Percentiles rank a stretch among this genome's conserved stretches.
phyloP scores from a whole-genome alignment of 1,139 yeast genomes.

The Debaryomycetaceae sp. region DNA sequence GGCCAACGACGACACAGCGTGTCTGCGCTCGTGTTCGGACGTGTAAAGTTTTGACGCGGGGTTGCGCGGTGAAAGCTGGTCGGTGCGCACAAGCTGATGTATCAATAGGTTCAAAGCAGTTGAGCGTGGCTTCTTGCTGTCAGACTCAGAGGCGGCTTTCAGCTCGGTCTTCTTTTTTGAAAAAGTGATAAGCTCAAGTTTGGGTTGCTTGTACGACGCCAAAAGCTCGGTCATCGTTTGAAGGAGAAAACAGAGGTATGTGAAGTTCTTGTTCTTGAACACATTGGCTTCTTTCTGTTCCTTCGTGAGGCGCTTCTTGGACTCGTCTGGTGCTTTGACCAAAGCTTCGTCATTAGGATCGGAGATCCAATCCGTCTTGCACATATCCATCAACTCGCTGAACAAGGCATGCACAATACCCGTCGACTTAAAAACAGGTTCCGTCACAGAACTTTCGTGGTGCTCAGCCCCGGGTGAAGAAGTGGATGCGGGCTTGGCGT shows the following conservation, averaged over 20 bases:
- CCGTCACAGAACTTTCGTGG: constrained; percentile 11
- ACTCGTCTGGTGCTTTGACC: constrained; percentile 12
- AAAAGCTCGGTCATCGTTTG: constrained; percentile 68
- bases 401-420: constrained; percentile 63
- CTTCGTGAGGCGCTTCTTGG: constrained; percentile 13
- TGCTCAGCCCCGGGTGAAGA: constrained; percentile 4
- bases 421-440: constrained; percentile 28
- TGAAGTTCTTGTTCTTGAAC: constrained; percentile 45
- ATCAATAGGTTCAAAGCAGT: constrained; percentile 74
- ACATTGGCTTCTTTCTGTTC: constrained; percentile 22
- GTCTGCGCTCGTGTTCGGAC: constrained; percentile 34
- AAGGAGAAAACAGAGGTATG: constrained; percentile 64
- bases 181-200: constrained; percentile 75
- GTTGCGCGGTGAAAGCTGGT: constrained; percentile 30
- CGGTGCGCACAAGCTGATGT: constrained; percentile 67
- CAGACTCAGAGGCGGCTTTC: constrained; percentile 23
- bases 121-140: constrained; percentile 50
- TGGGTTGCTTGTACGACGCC: constrained; percentile 75
- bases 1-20: constrained; percentile 48
- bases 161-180: constrained; percentile 47
- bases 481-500: background rate
- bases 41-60: too few relatives aligned
- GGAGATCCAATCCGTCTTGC: constrained; percentile 48
- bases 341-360: constrained; percentile 20
- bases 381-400: constrained; percentile 58